Evolutionary conservation across 2,329 filamentous ascomycete genomes (phyloP).

Genomic region (Coleophoma crateriformis): DNA sequence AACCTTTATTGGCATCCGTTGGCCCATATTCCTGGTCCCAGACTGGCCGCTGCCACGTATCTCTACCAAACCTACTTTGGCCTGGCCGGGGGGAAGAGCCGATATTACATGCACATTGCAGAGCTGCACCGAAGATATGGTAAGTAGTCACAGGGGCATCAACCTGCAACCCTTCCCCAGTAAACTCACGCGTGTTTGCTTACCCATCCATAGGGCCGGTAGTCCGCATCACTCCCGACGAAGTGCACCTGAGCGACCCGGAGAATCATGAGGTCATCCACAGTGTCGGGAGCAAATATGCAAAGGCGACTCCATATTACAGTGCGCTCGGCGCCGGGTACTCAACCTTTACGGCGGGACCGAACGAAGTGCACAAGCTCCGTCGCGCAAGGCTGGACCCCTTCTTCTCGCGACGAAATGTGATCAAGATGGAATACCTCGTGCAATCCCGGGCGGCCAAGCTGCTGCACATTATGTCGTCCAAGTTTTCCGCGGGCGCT

Average conservation of each 20-base stretch:
- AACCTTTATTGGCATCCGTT: no score
- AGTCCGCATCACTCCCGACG: conserved; percentile 22
- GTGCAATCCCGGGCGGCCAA: conserved; percentile 7
- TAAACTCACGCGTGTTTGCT: background rate
- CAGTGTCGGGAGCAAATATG: conserved; percentile 9
- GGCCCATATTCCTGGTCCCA: conserved; percentile 4
- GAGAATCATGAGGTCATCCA: conserved; percentile 21
- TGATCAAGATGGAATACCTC: conserved; percentile 19
- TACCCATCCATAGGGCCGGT: conserved; percentile 12
- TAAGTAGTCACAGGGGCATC: background rate
- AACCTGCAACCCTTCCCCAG: background rate
- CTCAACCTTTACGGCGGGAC: conserved; percentile 9
- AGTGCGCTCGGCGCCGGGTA: conserved; percentile 3
- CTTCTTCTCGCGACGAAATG: conserved; percentile 22
- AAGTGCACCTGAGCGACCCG: conserved; percentile 22
- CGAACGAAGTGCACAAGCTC: conserved; percentile 13
- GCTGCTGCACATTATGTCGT: no score
- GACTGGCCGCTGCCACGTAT: conserved; percentile 9
- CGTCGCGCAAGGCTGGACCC: conserved; percentile 14
- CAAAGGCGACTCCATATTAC: conserved; percentile 14
- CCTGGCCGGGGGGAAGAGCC: conserved; percentile 1
- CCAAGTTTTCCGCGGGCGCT: no score
- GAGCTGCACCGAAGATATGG: conserved; percentile 11
- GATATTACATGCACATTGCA: conserved; percentile 4
- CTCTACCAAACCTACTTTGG: conserved; percentile 12